A percentile compares a stretch with the other conserved stretches of the same genome.
These are phyloP conservation scores for Leccinellum rugosiceps DNA, from an alignment of 768 basidiomycete genomes.

Conservation along the genomic window DNA sequence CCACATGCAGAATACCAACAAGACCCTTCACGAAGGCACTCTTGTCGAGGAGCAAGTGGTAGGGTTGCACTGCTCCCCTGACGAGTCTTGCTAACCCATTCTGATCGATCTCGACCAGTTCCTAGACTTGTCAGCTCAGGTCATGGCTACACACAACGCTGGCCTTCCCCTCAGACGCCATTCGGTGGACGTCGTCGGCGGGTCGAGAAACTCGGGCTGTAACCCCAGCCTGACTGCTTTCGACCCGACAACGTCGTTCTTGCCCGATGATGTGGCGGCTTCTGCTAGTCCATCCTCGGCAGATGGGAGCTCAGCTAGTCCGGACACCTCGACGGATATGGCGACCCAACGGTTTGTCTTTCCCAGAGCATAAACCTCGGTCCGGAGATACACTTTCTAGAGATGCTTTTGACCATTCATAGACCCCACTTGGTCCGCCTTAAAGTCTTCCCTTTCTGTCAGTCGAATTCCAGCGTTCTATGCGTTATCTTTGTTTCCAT, in stretches of 20 bases:
- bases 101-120: slow-evolving; percentile 18
- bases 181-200: slow-evolving; percentile 25
- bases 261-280: slow-evolving; percentile 15
- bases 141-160: slow-evolving; percentile 24
- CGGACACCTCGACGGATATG: slow-evolving; percentile 20
- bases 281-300: slow-evolving; percentile 24
- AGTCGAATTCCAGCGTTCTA: not conserved
- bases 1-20: slow-evolving; percentile 60
- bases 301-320: slow-evolving; percentile 16
- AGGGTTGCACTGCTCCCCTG: not conserved
- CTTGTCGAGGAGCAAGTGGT: slow-evolving; percentile 57
- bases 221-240: slow-evolving; percentile 12
- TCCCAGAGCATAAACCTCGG: slow-evolving; percentile 10
- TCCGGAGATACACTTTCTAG: not conserved
- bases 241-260: slow-evolving; percentile 13
- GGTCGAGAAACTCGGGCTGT: slow-evolving; percentile 12
- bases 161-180: slow-evolving; percentile 31
- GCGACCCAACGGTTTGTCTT: slow-evolving; percentile 15
- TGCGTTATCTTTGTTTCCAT: not conserved
- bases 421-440: not conserved
- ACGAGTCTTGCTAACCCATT: not conserved
- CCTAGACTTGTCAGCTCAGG: slow-evolving; percentile 28
- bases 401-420: slow-evolving; percentile 1
- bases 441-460: not conserved
- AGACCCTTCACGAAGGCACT: slow-evolving; percentile 48